Base-by-base conservation (phyloP, 345 rosid species). In the Orychophragmus violaceus region DNA sequence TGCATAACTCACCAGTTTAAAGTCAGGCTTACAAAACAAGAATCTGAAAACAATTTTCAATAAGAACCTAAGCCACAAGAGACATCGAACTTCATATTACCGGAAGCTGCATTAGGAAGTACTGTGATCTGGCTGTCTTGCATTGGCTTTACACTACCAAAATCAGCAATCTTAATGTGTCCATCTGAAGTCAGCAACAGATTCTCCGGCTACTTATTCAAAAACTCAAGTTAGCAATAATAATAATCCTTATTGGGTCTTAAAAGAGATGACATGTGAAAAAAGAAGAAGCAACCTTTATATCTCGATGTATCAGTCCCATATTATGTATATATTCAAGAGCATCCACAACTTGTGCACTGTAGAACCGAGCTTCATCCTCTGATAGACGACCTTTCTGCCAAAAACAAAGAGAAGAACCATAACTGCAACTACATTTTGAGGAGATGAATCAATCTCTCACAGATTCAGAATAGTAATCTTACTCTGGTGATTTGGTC, bases 91-190 rank as follows among this genome's bases (percentile, higher is more conserved):
- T 24, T 25, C 27, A 35, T 55, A 59, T 61, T 79, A 89, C 99
- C 99, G 9, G 97, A 94, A 49, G 96, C 75, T n/a, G 99, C 97
- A 77, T 88, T 88, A 35, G 96, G 97, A 71, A 91, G 97, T 12
- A 94, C 90, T 12, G 93, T 94, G 54, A 94, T 82, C 59, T 79
- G 85, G 74, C 96, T 91, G 59, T 82, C 96, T 73, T 90, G 96
- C 96, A 87, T 91, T 44, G 97, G 91, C 92, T 88, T 91, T 51
- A 94, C 95, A 64, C 99, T 94, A 39, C 99, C 99, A 80, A 94
- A 91, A 81, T 91, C 99, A 24, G 97, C 99, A 77, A 94, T 79
- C 81, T 91, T 94, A 30, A 88, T 82, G 70, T 94, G 97, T 61
- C 97, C 97, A 46, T 88, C 96, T 12, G 77, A 65, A 16, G 85